Conservation (phyloP, 106 monocot genomes). For the Platanthera zijinensis region DNA sequence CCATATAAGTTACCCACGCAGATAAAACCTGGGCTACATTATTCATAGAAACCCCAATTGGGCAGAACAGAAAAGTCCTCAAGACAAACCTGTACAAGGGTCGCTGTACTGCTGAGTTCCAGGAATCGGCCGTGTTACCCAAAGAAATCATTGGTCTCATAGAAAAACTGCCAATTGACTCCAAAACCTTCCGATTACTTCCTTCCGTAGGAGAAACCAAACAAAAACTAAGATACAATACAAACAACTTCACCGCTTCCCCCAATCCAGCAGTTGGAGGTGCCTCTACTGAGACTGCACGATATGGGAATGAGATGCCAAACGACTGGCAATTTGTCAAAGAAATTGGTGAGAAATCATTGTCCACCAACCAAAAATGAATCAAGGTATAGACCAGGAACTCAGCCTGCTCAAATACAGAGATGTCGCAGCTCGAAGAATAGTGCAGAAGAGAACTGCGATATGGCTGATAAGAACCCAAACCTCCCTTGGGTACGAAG, state of each 20-base stretch:
- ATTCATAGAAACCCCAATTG: constrained; percentile 60
- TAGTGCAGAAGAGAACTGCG: constrained; percentile 73
- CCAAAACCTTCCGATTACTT: constrained; percentile 7
- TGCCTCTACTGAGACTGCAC: constrained; percentile 27
- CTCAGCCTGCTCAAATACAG: constrained; percentile 50
- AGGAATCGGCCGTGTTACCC: constrained; percentile 22
- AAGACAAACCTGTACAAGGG: constrained; percentile 87
- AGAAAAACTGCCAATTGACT: constrained; percentile 6
- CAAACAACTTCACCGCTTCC: constrained; percentile 49
- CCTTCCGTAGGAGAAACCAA: constrained; percentile 12
- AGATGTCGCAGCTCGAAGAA: constrained; percentile 31
- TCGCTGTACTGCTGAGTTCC: constrained; percentile 68
- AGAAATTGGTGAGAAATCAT: constrained; percentile 82
- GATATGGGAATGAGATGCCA: constrained; percentile 35
- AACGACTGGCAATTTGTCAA: constrained; percentile 29
- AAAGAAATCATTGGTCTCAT: constrained; percentile 9
- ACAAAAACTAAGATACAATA: constrained; percentile 56
- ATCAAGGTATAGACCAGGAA: constrained; percentile 67
- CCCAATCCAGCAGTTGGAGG: constrained; percentile 70
- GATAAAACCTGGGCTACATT: constrained; percentile 71
- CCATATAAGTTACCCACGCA: constrained; percentile 57
- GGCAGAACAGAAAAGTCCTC: constrained; percentile 75
- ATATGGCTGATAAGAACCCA: constrained; percentile 38
- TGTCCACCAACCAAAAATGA: constrained; percentile 88
- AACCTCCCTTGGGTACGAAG: constrained; percentile 48